Evolutionary conservation across 306 rosid genomes (phyloP).

Genomic region (Ammopiptanthus mongolicus): DNA sequence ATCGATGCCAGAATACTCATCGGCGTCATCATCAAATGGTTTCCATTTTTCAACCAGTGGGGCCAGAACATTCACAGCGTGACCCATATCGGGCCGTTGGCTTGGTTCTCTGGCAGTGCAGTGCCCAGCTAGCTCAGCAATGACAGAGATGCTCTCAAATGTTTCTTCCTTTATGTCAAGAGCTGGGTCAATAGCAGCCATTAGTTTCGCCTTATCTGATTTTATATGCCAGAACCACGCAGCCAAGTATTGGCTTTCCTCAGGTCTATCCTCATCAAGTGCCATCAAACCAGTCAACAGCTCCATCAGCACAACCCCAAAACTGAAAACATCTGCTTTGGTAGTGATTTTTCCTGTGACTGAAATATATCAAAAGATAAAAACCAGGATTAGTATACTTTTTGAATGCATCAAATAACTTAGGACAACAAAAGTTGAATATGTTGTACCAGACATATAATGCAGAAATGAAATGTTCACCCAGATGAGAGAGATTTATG

Average conservation of each 20-base stretch:
- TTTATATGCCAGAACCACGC: slow-evolving; percentile 98
- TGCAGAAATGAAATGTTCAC: neutral
- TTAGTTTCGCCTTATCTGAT: slow-evolving; percentile 74
- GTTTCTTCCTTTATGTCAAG: slow-evolving; percentile 76
- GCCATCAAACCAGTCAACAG: slow-evolving; percentile 91
- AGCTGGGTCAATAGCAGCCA: slow-evolving; percentile 69
- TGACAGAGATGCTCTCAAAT: slow-evolving; percentile 50
- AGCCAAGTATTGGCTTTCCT: slow-evolving; percentile 87
- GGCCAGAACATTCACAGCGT: slow-evolving; percentile 75
- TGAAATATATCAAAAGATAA: slow-evolving; percentile 35
- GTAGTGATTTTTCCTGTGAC: slow-evolving; percentile 99
- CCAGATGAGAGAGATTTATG: neutral
- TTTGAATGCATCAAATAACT: neutral
- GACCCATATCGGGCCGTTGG: slow-evolving; percentile 97
- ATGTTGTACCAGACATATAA: neutral
- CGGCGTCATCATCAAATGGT: slow-evolving; percentile 67
- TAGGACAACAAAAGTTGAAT: neutral
- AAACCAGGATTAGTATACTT: slow-evolving; percentile 29
- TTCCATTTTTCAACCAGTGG: slow-evolving; percentile 97
- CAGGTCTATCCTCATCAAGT: slow-evolving; percentile 81
- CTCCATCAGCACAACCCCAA: slow-evolving; percentile 98
- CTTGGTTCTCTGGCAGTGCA: slow-evolving; percentile 92
- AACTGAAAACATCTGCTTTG: slow-evolving; percentile 95
- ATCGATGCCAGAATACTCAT: slow-evolving; percentile 87
- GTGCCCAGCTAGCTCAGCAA: slow-evolving; percentile 92